A percentile compares a stretch with the other conserved stretches of the same genome.
Conservation (phyloP, 1,284 basidiomycete genomes). For the Ceraceosorus bombacis region DNA sequence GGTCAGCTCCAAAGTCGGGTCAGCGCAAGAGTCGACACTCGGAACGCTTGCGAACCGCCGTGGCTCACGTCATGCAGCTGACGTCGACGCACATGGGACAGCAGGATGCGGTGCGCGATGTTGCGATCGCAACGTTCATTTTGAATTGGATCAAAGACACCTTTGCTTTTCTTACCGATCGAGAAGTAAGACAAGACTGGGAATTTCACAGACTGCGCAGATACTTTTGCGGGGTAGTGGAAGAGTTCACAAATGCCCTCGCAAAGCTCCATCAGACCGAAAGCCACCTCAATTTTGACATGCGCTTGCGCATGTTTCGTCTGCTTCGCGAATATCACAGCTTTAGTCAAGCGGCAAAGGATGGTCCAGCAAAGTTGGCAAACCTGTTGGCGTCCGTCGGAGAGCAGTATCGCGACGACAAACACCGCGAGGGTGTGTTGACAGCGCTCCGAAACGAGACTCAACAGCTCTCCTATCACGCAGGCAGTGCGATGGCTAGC, state of each 20-base stretch:
- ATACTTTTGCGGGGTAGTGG: slow-evolving; percentile 81
- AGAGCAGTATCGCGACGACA: slow-evolving; percentile 51
- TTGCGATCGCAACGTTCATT: slow-evolving; percentile 64
- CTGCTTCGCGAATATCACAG: slow-evolving; percentile 92
- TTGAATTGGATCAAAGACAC: slow-evolving; percentile 79
- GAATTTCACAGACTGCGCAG: slow-evolving; percentile 73
- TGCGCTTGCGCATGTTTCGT: slow-evolving; percentile 71
- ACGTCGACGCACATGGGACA: slow-evolving; percentile 71
- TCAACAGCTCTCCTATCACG: slow-evolving; percentile 61
- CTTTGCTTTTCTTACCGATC: slow-evolving; percentile 65
- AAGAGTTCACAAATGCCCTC: slow-evolving; percentile 72
- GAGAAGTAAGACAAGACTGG: slow-evolving; percentile 67
- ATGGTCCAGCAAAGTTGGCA: slow-evolving; percentile 65
- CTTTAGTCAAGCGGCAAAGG: slow-evolving; percentile 67
- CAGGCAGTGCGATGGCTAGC: slow-evolving; percentile 66
- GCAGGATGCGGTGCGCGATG: slow-evolving; percentile 59
- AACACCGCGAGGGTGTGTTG: slow-evolving; percentile 44
- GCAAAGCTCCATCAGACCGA: slow-evolving; percentile 65
- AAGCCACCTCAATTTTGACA: slow-evolving; percentile 66
- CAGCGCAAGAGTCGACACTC: slow-evolving; percentile 59
- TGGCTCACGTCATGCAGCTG: slow-evolving; percentile 81
- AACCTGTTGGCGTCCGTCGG: slow-evolving; percentile 67
- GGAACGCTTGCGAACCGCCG: slow-evolving; percentile 74
- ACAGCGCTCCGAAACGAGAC: slow-evolving; percentile 57
- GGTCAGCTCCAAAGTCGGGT: slow-evolving; percentile 28